Conservation (phyloP, 306 rosid species). For the Lathyrus aphaca region DNA sequence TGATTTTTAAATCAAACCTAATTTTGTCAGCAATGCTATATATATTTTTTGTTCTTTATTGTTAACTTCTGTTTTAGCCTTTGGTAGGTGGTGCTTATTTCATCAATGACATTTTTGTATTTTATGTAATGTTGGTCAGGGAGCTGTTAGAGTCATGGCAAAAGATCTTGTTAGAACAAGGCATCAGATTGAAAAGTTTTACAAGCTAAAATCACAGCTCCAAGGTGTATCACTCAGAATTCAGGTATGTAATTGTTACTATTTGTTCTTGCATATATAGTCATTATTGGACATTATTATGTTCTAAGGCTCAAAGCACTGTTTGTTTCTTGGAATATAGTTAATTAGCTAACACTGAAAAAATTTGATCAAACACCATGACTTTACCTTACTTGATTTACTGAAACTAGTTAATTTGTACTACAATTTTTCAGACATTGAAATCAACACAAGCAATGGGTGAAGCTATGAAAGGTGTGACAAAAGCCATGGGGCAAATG, state of each 20-base stretch:
- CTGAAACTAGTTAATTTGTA: slow-evolving; percentile 29
- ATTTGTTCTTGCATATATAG: slow-evolving; percentile 11
- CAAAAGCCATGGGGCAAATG: slow-evolving; percentile 99
- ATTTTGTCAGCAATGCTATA: slow-evolving; percentile 6
- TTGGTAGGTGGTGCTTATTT: slow-evolving; percentile 30
- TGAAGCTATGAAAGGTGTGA: slow-evolving; percentile 99
- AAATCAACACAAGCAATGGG: slow-evolving; percentile 99
- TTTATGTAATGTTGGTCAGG: slow-evolving; percentile 59
- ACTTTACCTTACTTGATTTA: not conserved
- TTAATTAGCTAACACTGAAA: not conserved
- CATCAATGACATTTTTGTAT: slow-evolving; percentile 35
- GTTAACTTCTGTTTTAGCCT: slow-evolving; percentile 27
- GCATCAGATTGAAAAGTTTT: slow-evolving; percentile 96
- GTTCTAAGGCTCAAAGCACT: slow-evolving; percentile 22
- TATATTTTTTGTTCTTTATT: slow-evolving; percentile 11
- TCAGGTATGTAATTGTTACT: slow-evolving; percentile 62
- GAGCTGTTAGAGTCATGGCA: slow-evolving; percentile 98
- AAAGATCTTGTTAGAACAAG: slow-evolving; percentile 97
- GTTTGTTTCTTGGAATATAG: slow-evolving; percentile 26
- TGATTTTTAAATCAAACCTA: not conserved
- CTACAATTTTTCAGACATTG: slow-evolving; percentile 61
- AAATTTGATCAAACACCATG: slow-evolving; percentile 5
- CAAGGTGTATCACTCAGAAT: slow-evolving; percentile 98
- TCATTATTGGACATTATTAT: slow-evolving; percentile 11
- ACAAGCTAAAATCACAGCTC: slow-evolving; percentile 97